Base-by-base conservation (phyloP, 345 rosid species). In the Arabis hirsuta region DNA sequence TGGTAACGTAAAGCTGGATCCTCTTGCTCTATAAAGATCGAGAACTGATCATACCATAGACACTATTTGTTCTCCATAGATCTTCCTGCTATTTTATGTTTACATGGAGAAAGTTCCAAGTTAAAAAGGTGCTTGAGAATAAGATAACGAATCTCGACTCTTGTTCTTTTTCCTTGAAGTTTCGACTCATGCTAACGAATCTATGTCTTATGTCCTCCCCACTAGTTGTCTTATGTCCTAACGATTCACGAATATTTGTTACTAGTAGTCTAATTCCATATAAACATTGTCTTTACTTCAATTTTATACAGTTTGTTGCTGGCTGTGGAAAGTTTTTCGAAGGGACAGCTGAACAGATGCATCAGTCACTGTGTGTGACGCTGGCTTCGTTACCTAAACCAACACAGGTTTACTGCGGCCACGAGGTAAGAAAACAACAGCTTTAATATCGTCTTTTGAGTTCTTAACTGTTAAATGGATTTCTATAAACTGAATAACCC, bases 301-400 rank as follows among this genome's bases (percentile, higher is more conserved):
- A 12, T 36, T 22, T 12, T 19, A 7, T 74, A 80, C 77, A 93
- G 98, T 93, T 93, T 62, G 47, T 90, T 47, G 97, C 97, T 69
- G 98, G 97, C 5, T 90, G 97, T 52, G 97, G 98, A 8, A 93
- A 81, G 63, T 85, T 93, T 80, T 90, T 89, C 8, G 98, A 93
- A 85, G 98, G 98, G 70, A 87, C 97, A 20, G 96, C 97, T 58
- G 94, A 93, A 51, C 94, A 93, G 79, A 93, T 93, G 98, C 80
- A 93, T 80, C 91, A 89, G 60, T 93, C 98, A 14, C 79, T 91
- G 52, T 90, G 97, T 80, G 89, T 86, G 59, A 93, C 94, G n/a
- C 73, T 93, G 78, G 90, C 85, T 42, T 86, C 98, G 32, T 80
- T 93, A 80, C 97, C 97, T 34, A 86, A 84, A 76, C 89, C 88